These are phyloP conservation scores for Toxoplasma gondii DNA, from an alignment of 169 alveolate species.

Conservation along the genomic window DNA sequence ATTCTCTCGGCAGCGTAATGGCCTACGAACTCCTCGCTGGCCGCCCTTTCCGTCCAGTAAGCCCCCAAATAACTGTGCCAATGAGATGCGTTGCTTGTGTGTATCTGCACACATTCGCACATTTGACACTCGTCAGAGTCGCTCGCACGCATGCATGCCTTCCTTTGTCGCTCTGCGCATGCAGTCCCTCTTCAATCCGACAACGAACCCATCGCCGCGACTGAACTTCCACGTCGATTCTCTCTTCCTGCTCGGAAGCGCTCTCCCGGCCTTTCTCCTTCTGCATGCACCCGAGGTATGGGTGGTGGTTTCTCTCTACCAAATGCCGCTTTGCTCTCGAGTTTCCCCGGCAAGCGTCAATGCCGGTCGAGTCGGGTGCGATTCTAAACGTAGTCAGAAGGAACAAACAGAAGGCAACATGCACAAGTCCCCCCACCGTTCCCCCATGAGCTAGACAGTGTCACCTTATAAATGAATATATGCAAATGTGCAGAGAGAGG, in stretches of 20 bases:
- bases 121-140: no score
- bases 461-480: not conserved
- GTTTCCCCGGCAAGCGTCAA: not conserved
- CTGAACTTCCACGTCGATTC: constrained; percentile 71
- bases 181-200: constrained; percentile 38
- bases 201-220: constrained; percentile 63
- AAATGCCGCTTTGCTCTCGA: not conserved
- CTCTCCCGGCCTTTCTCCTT: constrained; percentile 75
- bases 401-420: no score
- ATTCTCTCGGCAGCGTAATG: constrained; percentile 76
- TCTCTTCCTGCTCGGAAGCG: constrained; percentile 73
- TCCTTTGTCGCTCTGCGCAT: constrained; percentile 1
- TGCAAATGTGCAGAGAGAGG: not conserved
- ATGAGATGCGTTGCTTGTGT: not conserved
- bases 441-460: no score
- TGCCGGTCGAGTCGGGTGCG: no score
- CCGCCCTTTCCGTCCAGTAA: constrained; percentile 68
- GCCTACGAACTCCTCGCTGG: constrained; percentile 76
- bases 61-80: not conserved
- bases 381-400: no score
- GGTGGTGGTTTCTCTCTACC: not conserved
- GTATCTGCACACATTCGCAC: no score
- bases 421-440: no score
- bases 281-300: constrained; percentile 66
- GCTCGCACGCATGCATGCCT: no score